Base-by-base conservation (phyloP, 345 rosid genomes). In the Syzygium oleosum region DNA sequence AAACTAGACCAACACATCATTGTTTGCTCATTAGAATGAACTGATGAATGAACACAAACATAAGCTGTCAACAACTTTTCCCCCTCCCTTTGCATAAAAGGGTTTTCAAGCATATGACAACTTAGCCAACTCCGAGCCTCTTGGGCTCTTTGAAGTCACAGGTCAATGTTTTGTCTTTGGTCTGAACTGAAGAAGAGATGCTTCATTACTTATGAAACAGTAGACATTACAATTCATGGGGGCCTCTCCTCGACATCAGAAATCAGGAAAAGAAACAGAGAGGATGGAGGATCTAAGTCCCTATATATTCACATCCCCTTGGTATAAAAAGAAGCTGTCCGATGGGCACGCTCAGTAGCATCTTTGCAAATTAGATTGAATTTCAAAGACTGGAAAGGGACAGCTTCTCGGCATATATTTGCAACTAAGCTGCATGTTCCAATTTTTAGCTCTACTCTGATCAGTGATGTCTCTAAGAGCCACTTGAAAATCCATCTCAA, bases 391-490 rank as follows among this genome's bases (percentile, higher is more conserved):
- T 16, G 19, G 54, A 52, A 52, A 52, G 54, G 54, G 54, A 52
- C 54, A 52, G 16, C 17, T 16, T 14, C 54, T 52, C 54, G 6
- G 54, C 17, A 52, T 52, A 52, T 52, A 52, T 52, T 14, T 6
- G 54, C 54, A 52, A 52, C 1, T 15, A 13, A 5, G 19, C 19
- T 52, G 54, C 54, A 52, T 52, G 5, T 52, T 52, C 54, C 54
- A 14, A 14, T 52, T 52, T 19, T 61, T 61, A n/a, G 19, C 73
- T 61, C 38, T 14, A n/a, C 31, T 61, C 0, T 61, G 5, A 61
- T 61, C 1, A 13, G 0, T 14, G 73, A 6, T 1, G 0, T n/a
- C 38, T 61, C 34, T n/a, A 61, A n/a, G 6, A 61, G 15, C 4
- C 38, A n/a, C 38, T 15, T 61, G 38, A n/a, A 61, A 61, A n/a